These are phyloP conservation scores for Penicillium verhagenii DNA, from an alignment of 495 filamentous ascomycete species.

Conservation along the genomic window DNA sequence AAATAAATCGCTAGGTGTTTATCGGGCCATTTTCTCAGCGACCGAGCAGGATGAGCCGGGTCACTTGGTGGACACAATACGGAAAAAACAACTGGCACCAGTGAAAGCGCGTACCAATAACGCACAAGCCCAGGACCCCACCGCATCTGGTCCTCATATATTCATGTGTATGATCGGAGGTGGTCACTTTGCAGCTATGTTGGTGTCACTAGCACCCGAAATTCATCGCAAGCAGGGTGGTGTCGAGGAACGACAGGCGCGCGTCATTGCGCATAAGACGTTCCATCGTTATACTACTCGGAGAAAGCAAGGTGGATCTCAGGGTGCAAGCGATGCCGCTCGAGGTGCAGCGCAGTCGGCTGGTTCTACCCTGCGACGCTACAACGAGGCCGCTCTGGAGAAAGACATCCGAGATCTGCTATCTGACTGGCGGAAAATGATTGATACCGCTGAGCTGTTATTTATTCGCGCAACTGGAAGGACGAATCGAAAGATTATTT, in stretches of 20 bases:
- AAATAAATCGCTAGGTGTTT: conserved; percentile 80
- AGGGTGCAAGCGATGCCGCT: conserved; percentile 86
- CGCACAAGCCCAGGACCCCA: conserved; percentile 44
- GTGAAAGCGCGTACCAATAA: conserved; percentile 48
- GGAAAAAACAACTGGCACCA: conserved; percentile 71
- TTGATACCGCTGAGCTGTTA: conserved; percentile 77
- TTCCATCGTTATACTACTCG: conserved; percentile 97
- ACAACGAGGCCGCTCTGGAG: conserved; percentile 86
- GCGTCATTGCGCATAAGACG: conserved; percentile 90
- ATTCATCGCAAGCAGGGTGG: conserved; percentile 67
- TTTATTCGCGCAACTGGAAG: conserved; percentile 88
- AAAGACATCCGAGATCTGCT: conserved; percentile 80
- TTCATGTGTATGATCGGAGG: conserved; percentile 99
- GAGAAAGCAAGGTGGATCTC: conserved; percentile 91
- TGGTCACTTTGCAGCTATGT: conserved; percentile 95
- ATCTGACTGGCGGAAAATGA: conserved; percentile 75
- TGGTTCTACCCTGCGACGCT: conserved; percentile 81
- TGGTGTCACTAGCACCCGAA: conserved; percentile 83
- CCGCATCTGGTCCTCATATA: conserved; percentile 70
- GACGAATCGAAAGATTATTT: conserved; percentile 80
- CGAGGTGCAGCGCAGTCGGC: conserved; percentile 94
- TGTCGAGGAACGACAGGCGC: conserved; percentile 72
- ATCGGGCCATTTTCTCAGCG: conserved; percentile 75
- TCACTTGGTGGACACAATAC: conserved; percentile 62
- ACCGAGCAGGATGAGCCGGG: conserved; percentile 63